Percentiles rank a stretch among this genome's conserved stretches.
Conservation (phyloP, 192 early-diverging fungal genomes). For the Coemansia sp. region DNA sequence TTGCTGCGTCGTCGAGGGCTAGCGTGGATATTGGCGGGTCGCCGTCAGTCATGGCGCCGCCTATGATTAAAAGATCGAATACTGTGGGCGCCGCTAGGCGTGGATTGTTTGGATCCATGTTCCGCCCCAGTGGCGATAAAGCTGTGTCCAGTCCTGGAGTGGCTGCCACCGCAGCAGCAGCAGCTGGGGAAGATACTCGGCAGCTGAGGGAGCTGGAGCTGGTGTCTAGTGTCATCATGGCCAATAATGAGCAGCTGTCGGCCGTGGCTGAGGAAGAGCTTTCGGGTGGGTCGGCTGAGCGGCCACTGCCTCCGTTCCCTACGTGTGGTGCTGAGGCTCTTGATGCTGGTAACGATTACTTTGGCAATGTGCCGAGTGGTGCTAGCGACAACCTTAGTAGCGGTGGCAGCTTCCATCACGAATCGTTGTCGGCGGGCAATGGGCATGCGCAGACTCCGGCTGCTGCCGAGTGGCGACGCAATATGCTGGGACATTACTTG, state of each 20-base stretch:
- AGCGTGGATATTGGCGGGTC: conserved; percentile 35
- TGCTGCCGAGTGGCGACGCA: conserved; percentile 39
- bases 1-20: conserved; percentile 12
- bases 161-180: not conserved
- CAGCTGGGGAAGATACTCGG: conserved; percentile 1
- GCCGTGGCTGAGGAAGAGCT: not conserved
- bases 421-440: not conserved
- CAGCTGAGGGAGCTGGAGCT: conserved; percentile 28
- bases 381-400: conserved; percentile 14
- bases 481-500: conserved; percentile 26
- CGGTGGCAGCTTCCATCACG: not conserved
- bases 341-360: conserved; percentile 26
- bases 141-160: conserved; percentile 7
- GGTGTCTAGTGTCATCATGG: conserved; percentile 13
- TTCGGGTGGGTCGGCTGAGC: not conserved
- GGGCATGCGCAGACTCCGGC: conserved; percentile 14
- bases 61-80: conserved; percentile 48
- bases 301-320: conserved; percentile 10
- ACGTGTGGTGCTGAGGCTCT: conserved; percentile 8
- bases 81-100: conserved; percentile 43
- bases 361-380: conserved; percentile 22
- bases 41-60: not conserved
- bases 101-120: conserved; percentile 35
- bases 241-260: not conserved
- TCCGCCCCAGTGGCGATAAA: conserved; percentile 9